phyloP scores from a whole-genome alignment of 2,329 filamentous ascomycete genomes.

The Penicillium carneum region DNA sequence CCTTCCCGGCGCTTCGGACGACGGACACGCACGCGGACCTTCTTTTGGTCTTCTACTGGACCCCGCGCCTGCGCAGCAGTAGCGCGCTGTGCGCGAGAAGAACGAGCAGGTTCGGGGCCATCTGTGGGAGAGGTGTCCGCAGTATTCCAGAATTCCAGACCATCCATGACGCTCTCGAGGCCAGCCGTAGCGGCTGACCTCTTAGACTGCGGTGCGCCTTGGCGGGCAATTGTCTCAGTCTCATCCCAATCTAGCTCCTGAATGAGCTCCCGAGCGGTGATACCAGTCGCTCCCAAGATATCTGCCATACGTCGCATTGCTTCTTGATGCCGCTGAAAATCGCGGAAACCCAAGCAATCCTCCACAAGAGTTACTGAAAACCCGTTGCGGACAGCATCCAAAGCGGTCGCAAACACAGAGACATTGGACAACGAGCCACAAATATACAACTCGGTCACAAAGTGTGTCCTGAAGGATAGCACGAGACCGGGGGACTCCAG shows the following conservation, averaged over 20 bases:
- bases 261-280: slow-evolving; percentile 67
- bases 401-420: slow-evolving; percentile 86
- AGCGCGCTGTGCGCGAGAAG: slow-evolving; percentile 22
- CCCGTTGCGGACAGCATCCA: slow-evolving; percentile 88
- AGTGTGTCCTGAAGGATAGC: slow-evolving; percentile 77
- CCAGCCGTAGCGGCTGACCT: slow-evolving; percentile 37
- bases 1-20: slow-evolving; percentile 38
- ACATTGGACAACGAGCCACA: slow-evolving; percentile 87
- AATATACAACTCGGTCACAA: slow-evolving; percentile 88
- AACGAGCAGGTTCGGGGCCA: slow-evolving; percentile 27
- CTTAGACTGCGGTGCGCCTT: slow-evolving; percentile 25
- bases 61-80: slow-evolving; percentile 18
- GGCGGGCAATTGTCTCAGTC: slow-evolving; percentile 48
- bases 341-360: slow-evolving; percentile 85
- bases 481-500: slow-evolving; percentile 78
- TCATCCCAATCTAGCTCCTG: slow-evolving; percentile 54
- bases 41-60: slow-evolving; percentile 30
- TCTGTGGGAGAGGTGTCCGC: slow-evolving; percentile 21
- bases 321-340: slow-evolving; percentile 70
- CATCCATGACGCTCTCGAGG: slow-evolving; percentile 48
- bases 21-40: slow-evolving; percentile 37
- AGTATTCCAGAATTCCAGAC: slow-evolving; percentile 41
- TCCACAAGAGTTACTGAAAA: slow-evolving; percentile 85
- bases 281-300: slow-evolving; percentile 74
- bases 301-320: slow-evolving; percentile 75